Evolutionary conservation across 1,139 yeast species (phyloP).

Genomic region (Taiozyma sp.): DNA sequence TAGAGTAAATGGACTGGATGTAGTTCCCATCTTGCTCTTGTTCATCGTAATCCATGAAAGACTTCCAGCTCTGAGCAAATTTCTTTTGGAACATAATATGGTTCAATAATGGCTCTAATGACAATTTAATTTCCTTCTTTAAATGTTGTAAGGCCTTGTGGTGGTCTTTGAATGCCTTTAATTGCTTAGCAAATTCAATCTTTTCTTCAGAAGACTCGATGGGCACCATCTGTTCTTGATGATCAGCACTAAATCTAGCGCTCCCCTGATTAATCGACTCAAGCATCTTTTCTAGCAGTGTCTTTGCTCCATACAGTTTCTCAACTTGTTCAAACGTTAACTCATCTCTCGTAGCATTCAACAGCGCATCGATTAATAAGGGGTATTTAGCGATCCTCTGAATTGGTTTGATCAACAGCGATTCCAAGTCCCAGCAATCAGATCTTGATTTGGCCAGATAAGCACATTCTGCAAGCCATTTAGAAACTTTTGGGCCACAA

Average conservation of each 20-base stretch:
- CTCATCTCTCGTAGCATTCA: constrained; percentile 12
- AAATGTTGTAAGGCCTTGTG: constrained; percentile 1
- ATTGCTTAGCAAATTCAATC: constrained; percentile 8
- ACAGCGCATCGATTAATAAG: constrained; percentile 14
- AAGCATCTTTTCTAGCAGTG: constrained; percentile 12
- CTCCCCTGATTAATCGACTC: constrained; percentile 4
- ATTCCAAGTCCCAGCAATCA: constrained; percentile 21
- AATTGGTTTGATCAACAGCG: constrained; percentile 22
- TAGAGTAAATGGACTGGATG: constrained; percentile 29
- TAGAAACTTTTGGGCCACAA: constrained; percentile 20
- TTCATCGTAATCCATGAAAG: constrained; percentile 19
- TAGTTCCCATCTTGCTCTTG: constrained; percentile 11
- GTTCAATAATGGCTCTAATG: constrained; percentile 9
- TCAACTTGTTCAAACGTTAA: constrained; percentile 9
- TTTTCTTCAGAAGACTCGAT: constrained; percentile 3
- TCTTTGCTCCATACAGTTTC: constrained; percentile 15
- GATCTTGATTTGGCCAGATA: constrained; percentile 18
- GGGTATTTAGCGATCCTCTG: constrained; percentile 22
- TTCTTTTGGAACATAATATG: constrained; percentile 10
- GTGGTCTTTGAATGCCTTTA: constrained; percentile 1
- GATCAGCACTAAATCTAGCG: not conserved
- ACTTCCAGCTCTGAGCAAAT: constrained; percentile 14
- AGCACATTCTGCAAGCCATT: constrained; percentile 24
- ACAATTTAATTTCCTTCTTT: constrained; percentile 6
- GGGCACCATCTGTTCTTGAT: not conserved